Evolutionary conservation across 768 basidiomycete species (phyloP).

Genomic region (Agaricus subrufescens): DNA sequence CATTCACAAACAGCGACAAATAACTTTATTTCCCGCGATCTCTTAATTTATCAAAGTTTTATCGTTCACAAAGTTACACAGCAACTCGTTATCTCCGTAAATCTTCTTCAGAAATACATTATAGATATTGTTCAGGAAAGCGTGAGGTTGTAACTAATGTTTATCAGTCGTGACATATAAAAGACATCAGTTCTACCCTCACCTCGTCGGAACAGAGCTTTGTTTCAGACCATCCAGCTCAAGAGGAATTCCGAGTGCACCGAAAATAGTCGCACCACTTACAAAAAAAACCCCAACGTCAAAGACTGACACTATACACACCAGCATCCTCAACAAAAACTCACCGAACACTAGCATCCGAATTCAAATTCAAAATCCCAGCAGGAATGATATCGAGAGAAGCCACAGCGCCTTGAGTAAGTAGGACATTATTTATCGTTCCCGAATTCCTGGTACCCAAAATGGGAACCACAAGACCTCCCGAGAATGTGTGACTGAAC

Average conservation of each 20-base stretch:
- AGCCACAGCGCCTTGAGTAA: slow-evolving; percentile 45
- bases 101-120: too few relatives aligned
- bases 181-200: slow-evolving; percentile 8
- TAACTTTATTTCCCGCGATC: neutral
- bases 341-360: slow-evolving; percentile 34
- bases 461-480: slow-evolving; percentile 45
- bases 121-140: neutral
- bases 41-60: too few relatives aligned
- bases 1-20: neutral
- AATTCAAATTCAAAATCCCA: slow-evolving; percentile 42
- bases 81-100: too few relatives aligned
- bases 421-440: slow-evolving; percentile 46
- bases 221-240: slow-evolving; percentile 31
- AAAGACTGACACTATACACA: neutral
- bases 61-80: too few relatives aligned
- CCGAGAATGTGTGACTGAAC: slow-evolving; percentile 53
- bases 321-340: neutral
- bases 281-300: neutral
- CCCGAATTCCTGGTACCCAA: slow-evolving; percentile 55
- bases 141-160: neutral
- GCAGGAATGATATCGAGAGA: slow-evolving; percentile 53
- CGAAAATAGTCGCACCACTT: slow-evolving; percentile 27
- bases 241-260: slow-evolving; percentile 29
- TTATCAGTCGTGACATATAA: neutral
- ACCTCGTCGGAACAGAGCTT: slow-evolving; percentile 30